Evolutionary conservation across 768 basidiomycete species (phyloP), one percentile per base, ranked within the genome.

Genomic region (Infundibulicybe gibba): DNA sequence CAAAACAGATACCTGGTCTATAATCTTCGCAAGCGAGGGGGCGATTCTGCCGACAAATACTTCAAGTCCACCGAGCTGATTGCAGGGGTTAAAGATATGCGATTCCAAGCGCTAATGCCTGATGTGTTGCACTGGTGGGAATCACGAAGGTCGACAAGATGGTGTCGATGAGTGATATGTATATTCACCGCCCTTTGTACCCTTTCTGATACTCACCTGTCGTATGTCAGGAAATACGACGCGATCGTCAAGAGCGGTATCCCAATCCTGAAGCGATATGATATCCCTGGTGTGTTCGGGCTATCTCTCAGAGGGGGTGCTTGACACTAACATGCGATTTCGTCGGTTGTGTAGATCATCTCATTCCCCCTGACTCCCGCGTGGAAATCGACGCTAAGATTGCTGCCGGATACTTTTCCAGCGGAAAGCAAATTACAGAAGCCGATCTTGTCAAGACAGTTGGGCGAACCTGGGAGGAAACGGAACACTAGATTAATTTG

Each of bases 371-470:
- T 32, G 90, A 93, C 65, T 87, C 87, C 37, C 80, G 83, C 13
- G 94, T 97, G 20, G 94, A 97, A 71, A 97, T 95, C 52, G 91
- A 97, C 54, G 94, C 94, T 32, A 97, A 97, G 79, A 93, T 94
- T 55, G 90, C 90, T 10, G 85, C 90, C 4, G 94, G 94, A 6
- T 98, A 97, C 63, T 95, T 90, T 68, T 83, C 87, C 25, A 87
- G 78, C 51, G 85, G 83, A 2, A 88, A 88, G 64, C 73, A 85
- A 57, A 61, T 94, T 35, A 83, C 81, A 0, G 77, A 90, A 60
- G 86, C 76, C 14, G 92, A 95, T 63, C 68, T 95, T 32, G 68
- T 81, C 44, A 90, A 87, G 76, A 94, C 92, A 0, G 89, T 93
- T 1, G 92, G 92, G 0, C 71, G 92, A 48, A 80, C 87, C 1